A percentile compares a stretch with the other conserved stretches of the same genome.
Evolutionary conservation across 2,329 filamentous ascomycete species (phyloP).

Genomic region (Chaetomiaceae sp.): DNA sequence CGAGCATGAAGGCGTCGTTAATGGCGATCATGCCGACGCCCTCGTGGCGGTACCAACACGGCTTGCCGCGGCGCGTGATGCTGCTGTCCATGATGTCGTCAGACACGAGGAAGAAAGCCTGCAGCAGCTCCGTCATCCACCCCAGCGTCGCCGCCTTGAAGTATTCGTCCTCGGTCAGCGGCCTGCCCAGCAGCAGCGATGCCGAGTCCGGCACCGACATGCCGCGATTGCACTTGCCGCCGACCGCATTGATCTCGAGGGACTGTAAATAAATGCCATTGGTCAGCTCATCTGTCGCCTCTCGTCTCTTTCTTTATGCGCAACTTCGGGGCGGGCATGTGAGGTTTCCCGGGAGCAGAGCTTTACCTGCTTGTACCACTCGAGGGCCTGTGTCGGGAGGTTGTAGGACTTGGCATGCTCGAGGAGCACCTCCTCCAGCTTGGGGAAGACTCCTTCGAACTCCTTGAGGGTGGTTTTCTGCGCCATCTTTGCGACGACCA

Average conservation of each 20-base stretch:
- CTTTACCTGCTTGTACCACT: slow-evolving; percentile 79
- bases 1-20: slow-evolving; percentile 97
- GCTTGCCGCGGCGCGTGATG: slow-evolving; percentile 87
- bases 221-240: slow-evolving; percentile 97
- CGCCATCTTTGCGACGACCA: slow-evolving; percentile 40
- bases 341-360: not conserved
- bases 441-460: slow-evolving; percentile 86
- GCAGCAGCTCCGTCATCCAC: slow-evolving; percentile 96
- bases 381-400: slow-evolving; percentile 69
- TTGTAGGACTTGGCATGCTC: slow-evolving; percentile 76
- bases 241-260: slow-evolving; percentile 78
- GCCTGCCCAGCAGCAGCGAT: slow-evolving; percentile 65
- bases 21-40: slow-evolving; percentile 93
- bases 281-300: slow-evolving; percentile 2
- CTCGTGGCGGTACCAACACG: slow-evolving; percentile 92
- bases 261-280: slow-evolving; percentile 44
- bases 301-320: too few species aligned
- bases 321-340: too few species aligned
- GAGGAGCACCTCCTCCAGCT: slow-evolving; percentile 75
- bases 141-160: slow-evolving; percentile 82
- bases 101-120: slow-evolving; percentile 97
- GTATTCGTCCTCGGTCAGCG: slow-evolving; percentile 76
- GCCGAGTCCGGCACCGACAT: slow-evolving; percentile 95
- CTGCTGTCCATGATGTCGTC: slow-evolving; percentile 98
- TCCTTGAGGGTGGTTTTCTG: slow-evolving; percentile 73